Percentiles rank a stretch among this genome's conserved stretches.
These are phyloP conservation scores for Alternaria metachromatica DNA, from an alignment of 2,329 filamentous ascomycete genomes.

Conservation along the genomic window DNA sequence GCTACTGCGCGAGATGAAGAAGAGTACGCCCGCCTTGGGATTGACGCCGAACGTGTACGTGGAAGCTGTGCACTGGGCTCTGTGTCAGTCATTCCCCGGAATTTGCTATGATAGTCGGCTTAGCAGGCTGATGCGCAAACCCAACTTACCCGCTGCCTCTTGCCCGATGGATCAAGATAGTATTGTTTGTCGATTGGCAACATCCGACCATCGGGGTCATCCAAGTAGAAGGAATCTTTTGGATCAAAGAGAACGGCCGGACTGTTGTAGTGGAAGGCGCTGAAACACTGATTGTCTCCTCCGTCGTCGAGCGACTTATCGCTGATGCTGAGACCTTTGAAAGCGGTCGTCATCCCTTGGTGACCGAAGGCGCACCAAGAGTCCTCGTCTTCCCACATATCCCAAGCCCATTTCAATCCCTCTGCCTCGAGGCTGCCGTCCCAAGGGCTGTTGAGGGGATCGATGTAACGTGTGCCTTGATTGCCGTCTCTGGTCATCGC, in stretches of 20 bases:
- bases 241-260: background rate
- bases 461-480: background rate
- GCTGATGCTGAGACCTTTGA: background rate
- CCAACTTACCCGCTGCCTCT: background rate
- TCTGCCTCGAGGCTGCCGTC: background rate
- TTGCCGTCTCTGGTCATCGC: background rate
- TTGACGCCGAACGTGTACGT: background rate
- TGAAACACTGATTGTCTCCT: background rate
- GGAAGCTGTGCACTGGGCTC: background rate
- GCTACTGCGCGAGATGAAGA: background rate
- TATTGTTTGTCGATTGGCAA: background rate
- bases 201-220: background rate
- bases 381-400: background rate
- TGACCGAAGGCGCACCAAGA: background rate
- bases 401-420: background rate
- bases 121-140: background rate
- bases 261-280: background rate
- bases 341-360: background rate
- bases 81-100: background rate
- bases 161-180: background rate
- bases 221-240: background rate
- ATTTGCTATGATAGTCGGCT: background rate
- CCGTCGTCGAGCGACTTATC: background rate
- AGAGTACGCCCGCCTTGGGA: background rate
- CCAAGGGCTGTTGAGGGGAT: background rate